phyloP scores from a whole-genome alignment of 768 basidiomycete species.

The Multifurca ochricompacta region DNA sequence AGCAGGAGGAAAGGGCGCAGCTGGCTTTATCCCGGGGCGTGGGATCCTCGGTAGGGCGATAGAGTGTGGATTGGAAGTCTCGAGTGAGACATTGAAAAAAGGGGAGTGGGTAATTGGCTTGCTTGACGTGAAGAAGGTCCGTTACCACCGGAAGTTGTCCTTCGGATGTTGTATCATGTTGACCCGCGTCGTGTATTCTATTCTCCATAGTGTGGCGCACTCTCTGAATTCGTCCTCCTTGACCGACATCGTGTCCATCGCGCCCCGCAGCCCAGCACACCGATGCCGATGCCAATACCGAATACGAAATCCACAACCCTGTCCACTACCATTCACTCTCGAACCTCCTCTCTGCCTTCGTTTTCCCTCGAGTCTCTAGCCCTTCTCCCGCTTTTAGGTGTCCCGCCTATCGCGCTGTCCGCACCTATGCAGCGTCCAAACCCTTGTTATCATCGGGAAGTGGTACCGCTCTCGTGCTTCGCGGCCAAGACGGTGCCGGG shows the following conservation, averaged over 20 bases:
- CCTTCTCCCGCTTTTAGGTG: constrained; percentile 67
- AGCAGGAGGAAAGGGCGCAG: constrained; percentile 21
- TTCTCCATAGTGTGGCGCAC: constrained; percentile 69
- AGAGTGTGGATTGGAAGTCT: constrained; percentile 77
- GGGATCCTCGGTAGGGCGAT: constrained; percentile 80
- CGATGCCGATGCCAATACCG: constrained; percentile 26
- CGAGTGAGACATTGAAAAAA: constrained; percentile 47
- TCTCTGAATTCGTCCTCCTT: constrained; percentile 81
- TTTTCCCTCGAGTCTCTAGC: constrained; percentile 39
- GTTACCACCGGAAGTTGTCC: constrained; percentile 5
- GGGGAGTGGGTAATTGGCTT: constrained; percentile 88
- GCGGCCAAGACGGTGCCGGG: constrained; percentile 67
- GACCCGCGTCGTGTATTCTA: constrained; percentile 7
- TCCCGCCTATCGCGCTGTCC: constrained; percentile 78
- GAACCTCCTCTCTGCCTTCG: constrained; percentile 10
- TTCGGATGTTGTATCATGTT: constrained; percentile 16
- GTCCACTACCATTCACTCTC: constrained; percentile 26
- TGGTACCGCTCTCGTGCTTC: constrained; percentile 50
- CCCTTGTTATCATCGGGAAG: constrained; percentile 6
- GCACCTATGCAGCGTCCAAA: constrained; percentile 34
- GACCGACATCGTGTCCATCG: constrained; percentile 73
- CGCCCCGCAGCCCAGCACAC: constrained; percentile 45
- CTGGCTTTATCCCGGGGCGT: constrained; percentile 77
- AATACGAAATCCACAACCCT: too few species aligned
- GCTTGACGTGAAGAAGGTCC: constrained; percentile 71